These are phyloP conservation scores for Thielaviopsis ethacetica DNA, from an alignment of 2,329 filamentous ascomycete genomes.

Conservation along the genomic window DNA sequence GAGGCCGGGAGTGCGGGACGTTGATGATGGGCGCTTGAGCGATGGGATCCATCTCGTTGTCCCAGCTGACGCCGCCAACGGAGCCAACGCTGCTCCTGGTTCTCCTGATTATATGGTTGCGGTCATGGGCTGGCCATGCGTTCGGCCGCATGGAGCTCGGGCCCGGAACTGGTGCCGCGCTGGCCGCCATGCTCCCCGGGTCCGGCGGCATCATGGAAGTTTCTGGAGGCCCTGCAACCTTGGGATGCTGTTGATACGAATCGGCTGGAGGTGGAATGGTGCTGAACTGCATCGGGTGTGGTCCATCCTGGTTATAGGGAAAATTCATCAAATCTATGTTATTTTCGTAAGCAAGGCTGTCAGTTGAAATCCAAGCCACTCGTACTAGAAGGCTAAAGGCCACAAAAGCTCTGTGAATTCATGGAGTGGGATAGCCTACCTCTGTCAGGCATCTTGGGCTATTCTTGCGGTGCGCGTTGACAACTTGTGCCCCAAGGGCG, in stretches of 20 bases:
- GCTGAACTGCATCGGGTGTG: background rate
- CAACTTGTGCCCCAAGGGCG: background rate
- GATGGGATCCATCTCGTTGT: conserved; percentile 1
- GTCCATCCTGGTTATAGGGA: conserved; percentile 1
- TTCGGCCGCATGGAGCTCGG: background rate
- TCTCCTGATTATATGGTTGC: background rate
- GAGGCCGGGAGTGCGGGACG: background rate
- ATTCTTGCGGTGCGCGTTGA: background rate
- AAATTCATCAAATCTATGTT: conserved; percentile 4
- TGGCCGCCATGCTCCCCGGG: background rate
- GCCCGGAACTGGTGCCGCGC: background rate
- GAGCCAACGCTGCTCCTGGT: conserved; percentile 2
- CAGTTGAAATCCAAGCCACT: background rate
- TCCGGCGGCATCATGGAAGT: background rate
- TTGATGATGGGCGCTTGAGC: background rate
- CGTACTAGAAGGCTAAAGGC: background rate
- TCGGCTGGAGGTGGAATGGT: background rate
- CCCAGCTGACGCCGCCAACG: conserved; percentile 1
- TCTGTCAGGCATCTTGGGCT: conserved; percentile 2
- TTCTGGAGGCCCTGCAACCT: conserved; percentile 1
- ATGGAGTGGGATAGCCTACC: background rate
- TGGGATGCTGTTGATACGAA: background rate
- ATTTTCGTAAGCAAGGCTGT: background rate
- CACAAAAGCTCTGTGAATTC: background rate
- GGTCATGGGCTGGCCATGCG: background rate